Evolutionary conservation across 345 rosid genomes (phyloP).

Genomic region (Salix exigua): DNA sequence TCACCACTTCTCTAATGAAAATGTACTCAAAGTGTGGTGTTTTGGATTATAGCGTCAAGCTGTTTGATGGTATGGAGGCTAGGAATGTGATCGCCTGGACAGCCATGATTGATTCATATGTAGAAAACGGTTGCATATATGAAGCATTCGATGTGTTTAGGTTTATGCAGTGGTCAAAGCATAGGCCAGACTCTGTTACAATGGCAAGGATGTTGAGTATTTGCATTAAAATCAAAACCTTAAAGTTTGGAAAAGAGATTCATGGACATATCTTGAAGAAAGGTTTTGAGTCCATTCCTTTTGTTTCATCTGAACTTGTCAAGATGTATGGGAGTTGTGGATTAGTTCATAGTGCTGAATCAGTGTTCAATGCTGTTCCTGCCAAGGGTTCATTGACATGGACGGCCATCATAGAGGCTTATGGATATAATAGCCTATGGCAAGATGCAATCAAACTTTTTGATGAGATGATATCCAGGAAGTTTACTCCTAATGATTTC

Average conservation of each 20-base stretch:
- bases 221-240: conserved; percentile 47
- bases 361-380: conserved; percentile 47
- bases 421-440: conserved; percentile 40
- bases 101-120: conserved; percentile 47
- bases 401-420: conserved; percentile 77
- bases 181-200: conserved; percentile 67
- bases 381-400: conserved; percentile 71
- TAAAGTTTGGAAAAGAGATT: conserved; percentile 72
- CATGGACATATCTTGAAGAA: conserved; percentile 68
- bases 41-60: conserved; percentile 43
- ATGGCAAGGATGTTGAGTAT: conserved; percentile 58
- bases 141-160: conserved; percentile 50
- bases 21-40: conserved; percentile 77
- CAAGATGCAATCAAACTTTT: conserved; percentile 54
- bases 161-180: conserved; percentile 63
- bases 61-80: conserved; percentile 43
- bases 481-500: conserved; percentile 59
- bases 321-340: conserved; percentile 72
- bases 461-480: conserved; percentile 51
- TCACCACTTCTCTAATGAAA: conserved; percentile 67
- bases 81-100: conserved; percentile 28
- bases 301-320: conserved; percentile 57
- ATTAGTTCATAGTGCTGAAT: conserved; percentile 42
- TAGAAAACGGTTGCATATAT: conserved; percentile 31
- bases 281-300: conserved; percentile 51